Base-by-base conservation (phyloP, 768 basidiomycete genomes). In the Coprinopsis sp. region DNA sequence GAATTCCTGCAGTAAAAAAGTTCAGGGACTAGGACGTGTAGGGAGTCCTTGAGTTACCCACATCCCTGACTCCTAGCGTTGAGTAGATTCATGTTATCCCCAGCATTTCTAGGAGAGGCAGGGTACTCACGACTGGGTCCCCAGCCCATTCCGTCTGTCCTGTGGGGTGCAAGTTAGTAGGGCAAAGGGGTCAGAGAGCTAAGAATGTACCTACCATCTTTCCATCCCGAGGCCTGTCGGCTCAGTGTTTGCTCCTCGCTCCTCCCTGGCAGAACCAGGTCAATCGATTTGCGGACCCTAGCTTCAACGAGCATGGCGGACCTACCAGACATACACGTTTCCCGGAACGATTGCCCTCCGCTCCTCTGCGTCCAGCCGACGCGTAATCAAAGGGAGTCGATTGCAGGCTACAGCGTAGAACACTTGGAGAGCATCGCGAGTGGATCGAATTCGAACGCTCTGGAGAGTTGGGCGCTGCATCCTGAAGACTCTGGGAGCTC, bases 151-250 rank as follows among this genome's bases (percentile, higher is more conserved):
- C 87, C 72, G 56, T 76, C 70, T 51, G 74, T 74, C 72, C 71
- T 75, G 44, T 5, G 8, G 13, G 11, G 41, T 27, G 13, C 22
- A 29, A 31, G 30, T 23, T 38, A 49, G 46, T 30, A 52, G 27
- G 41, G 30, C 38, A 37, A 37, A 33, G 30, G 40, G 18, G 19
- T 10, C 36, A 23, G 5, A 39, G 21, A 6, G 31, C 37, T 33
- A 22, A 31, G 14, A 47, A 37, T 21, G 27, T 22, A 59, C 68
- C 29, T 57, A 80, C 83, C 89, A 89, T 63, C 88, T 74, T 56
- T 91, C 89, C 83, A 91, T 91, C 29, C 88, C 88, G 37, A 89
- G 76, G 12, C 88, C 88, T 8, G 87, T 86, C 24, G 74, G 74
- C 58, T 88, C 87, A n/a, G 84, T 81, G 59, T 85, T 87, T 6